Conservation (phyloP, 768 basidiomycete genomes). For the Russula virescens region DNA sequence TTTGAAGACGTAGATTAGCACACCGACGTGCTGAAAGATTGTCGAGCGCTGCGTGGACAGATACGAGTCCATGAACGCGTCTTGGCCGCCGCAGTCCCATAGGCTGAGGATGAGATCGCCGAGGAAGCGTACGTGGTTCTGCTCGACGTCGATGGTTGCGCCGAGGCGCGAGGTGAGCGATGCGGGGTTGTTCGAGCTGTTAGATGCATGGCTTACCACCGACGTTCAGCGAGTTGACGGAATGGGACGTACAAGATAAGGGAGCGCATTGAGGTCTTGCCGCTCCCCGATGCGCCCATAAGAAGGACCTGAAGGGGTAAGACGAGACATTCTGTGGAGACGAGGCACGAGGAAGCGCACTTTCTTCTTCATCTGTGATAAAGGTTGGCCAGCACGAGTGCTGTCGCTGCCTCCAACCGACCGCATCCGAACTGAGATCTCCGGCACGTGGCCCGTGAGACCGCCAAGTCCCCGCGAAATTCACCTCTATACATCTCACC, state of each 20-base stretch:
- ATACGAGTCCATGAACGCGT: conserved; percentile 97
- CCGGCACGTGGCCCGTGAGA: too few relatives aligned
- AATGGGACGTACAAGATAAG: conserved; percentile 85
- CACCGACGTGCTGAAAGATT: conserved; percentile 94
- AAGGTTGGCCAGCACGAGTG: background rate
- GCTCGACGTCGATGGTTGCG: conserved; percentile 97
- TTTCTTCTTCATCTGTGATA: conserved; percentile 34
- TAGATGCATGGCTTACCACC: background rate
- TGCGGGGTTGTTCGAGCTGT: conserved; percentile 92
- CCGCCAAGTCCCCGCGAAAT: too few relatives aligned
- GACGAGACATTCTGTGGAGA: background rate
- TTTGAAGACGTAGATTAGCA: conserved; percentile 98
- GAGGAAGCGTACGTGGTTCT: conserved; percentile 94
- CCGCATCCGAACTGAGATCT: too few relatives aligned
- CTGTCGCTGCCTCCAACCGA: too few relatives aligned
- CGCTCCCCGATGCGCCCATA: conserved; percentile 95
- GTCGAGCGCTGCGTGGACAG: conserved; percentile 87
- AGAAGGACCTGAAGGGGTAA: conserved; percentile 68
- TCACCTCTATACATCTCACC: too few relatives aligned
- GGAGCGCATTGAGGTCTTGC: conserved; percentile 97
- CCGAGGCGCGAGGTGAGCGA: conserved; percentile 86
- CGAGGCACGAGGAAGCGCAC: conserved; percentile 16
- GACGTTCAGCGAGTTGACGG: conserved; percentile 6
- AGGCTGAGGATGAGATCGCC: conserved; percentile 93
- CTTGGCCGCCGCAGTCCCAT: conserved; percentile 99